Evolutionary conservation across 164 flowering plant genomes (phyloP), one percentile per base, ranked within the genome.

Genomic region (Hamamelis virginiana): DNA sequence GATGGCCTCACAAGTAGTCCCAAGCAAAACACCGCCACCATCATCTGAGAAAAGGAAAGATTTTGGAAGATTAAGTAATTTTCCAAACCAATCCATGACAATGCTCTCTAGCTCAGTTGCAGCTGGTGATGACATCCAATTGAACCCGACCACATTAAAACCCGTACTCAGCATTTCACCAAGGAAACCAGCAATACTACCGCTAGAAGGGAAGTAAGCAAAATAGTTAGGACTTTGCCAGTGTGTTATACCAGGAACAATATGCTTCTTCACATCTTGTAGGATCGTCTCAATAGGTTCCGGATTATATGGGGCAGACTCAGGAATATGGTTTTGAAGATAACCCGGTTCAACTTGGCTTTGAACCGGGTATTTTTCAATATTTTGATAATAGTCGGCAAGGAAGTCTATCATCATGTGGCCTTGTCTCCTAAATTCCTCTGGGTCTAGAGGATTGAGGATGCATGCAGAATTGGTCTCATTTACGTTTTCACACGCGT

Each of bases 341-440:
- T 88, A 90, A 9, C 91, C 90, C 0, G 91, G 94, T 47, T 89
- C 78, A 8, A 87, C 96, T 63, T 86, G 87, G 82, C 91, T 86
- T 0, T 78, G 77, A 28, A 91, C 94, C 0, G 91, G 94, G n/a
- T n/a, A n/a, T n/a, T n/a, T n/a, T n/a, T n/a, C n/a, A n/a, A n/a
- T n/a, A n/a, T n/a, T n/a, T n/a, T 76, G 59, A 66, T 84, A 89
- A 72, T 87, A 91, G 59, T 91, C 86, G 5, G 91, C 89, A 0
- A 91, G 61, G 75, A 89, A 91, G 28, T 91, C 88, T 1, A 89
- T 75, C 10, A 87, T 65, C 78, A 79, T 77, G 62, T 89, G 86
- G 50, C 85, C 90, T 66, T 87, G 86, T 41, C 77, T 72, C 19
- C 91, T 74, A 70, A 90, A 83, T 22, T 87, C 86, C 13, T 87